Conservation (phyloP, 176 grass and related monocot genomes). For the Metroxylon sagu region DNA sequence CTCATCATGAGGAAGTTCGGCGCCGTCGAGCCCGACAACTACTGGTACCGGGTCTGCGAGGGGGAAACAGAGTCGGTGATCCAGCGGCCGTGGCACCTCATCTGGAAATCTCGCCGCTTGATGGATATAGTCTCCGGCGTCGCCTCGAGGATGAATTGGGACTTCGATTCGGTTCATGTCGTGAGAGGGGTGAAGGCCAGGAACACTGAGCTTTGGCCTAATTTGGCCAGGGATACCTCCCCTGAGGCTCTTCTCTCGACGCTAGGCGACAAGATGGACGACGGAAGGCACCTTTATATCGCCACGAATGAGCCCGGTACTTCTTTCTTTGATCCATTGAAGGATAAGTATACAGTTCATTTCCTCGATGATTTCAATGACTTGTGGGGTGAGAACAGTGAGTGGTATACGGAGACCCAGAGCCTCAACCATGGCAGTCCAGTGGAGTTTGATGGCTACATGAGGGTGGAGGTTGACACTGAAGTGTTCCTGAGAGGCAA, state of each 20-base stretch:
- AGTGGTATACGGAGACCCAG: slow-evolving; percentile 87
- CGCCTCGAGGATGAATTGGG: slow-evolving; percentile 73
- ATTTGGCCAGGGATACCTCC: slow-evolving; percentile 66
- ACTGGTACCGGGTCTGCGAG: slow-evolving; percentile 90
- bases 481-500: slow-evolving; percentile 88
- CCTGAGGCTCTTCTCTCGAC: slow-evolving; percentile 45
- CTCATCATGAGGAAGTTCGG: slow-evolving; percentile 90
- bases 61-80: slow-evolving; percentile 72
- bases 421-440: slow-evolving; percentile 60
- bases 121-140: slow-evolving; percentile 90
- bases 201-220: slow-evolving; percentile 70
- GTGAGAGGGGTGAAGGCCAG: slow-evolving; percentile 78
- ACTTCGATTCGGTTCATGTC: slow-evolving; percentile 70
- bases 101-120: slow-evolving; percentile 80
- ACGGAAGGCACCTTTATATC: slow-evolving; percentile 69
- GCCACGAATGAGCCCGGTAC: slow-evolving; percentile 64
- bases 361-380: slow-evolving; percentile 84
- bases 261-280: slow-evolving; percentile 67
- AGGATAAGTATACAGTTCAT: slow-evolving; percentile 50
- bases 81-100: slow-evolving; percentile 74
- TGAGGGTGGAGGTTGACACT: slow-evolving; percentile 88
- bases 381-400: slow-evolving; percentile 68
- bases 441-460: slow-evolving; percentile 88
- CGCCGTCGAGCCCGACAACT: slow-evolving; percentile 59
- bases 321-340: slow-evolving; percentile 68